Evolutionary conservation across 2,329 filamentous ascomycete genomes (phyloP), one percentile per base, ranked within the genome.

Genomic region (Xylogone sp.): DNA sequence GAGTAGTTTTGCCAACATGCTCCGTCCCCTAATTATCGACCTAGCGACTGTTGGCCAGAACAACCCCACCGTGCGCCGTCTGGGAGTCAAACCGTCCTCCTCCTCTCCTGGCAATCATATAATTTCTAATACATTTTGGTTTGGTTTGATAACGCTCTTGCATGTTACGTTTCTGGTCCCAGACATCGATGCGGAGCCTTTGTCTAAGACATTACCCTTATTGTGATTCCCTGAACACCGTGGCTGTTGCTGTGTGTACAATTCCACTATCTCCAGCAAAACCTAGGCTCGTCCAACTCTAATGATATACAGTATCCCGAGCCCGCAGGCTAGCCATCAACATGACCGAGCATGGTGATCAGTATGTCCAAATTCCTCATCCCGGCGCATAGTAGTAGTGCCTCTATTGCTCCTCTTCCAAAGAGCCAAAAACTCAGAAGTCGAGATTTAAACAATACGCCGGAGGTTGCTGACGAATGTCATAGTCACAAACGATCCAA

Each of bases 161-260:
- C 34, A 39, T 39, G 34, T 39, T 39, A 16, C 34, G n/a, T 4
- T 4, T 39, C n/a, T 39, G 12, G 34, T 18, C 5, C 4, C 34
- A 27, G 34, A 16, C 34, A 16, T 39, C 34, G 34, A 16, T 39
- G 12, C 34, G n/a, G 12, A 6, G n/a, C 12, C 34, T 39, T 13
- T 39, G 34, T 39, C 34, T 39, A 9, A 16, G 12, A 39, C 12
- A 39, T 39, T 18, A 5, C 10, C 34, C 10, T 39, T 16, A n/a
- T 39, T 16, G 34, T 39, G 34, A 39, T 16, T 90, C 52, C 6
- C 70, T 92, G 71, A 59, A 71, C 71, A 52, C 75, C 27, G 73
- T 59, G 72, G 69, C 62, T 74, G 74, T 31, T 73, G 75, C 63
- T 68, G 69, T 59, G 73, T 76, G 3, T 81, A 82, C 83, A 68